phyloP scores from a whole-genome alignment of 305 asterid genomes.

The Solanum hybrid region DNA sequence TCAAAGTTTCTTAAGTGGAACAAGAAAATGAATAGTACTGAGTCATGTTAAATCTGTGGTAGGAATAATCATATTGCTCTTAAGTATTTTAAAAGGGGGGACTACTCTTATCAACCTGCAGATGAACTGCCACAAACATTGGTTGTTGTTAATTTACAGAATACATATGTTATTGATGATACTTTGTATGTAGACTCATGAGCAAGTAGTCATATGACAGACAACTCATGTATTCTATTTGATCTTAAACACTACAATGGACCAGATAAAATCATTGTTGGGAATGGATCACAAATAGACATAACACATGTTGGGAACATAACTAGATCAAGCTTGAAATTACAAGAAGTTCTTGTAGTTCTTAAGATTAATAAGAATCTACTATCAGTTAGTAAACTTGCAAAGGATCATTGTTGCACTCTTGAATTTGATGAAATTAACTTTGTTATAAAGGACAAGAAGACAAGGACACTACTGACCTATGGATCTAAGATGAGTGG shows the following conservation, averaged over 20 bases:
- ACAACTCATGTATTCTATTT: not conserved
- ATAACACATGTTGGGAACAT: too few species aligned
- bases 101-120: not conserved
- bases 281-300: too few species aligned
- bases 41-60: not conserved
- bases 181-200: not conserved
- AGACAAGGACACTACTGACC: not conserved
- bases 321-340: not conserved
- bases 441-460: not conserved
- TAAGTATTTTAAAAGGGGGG: not conserved
- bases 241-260: not conserved
- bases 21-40: too few species aligned
- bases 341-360: not conserved
- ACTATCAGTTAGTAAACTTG: too few species aligned
- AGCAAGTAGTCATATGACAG: not conserved
- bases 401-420: not conserved
- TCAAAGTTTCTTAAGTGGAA: not conserved
- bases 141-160: not conserved
- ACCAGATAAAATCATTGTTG: too few species aligned
- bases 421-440: not conserved
- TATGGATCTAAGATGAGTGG: not conserved
- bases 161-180: not conserved
- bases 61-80: not conserved
- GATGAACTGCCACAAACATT: not conserved
- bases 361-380: not conserved